Evolutionary conservation across 2,329 filamentous ascomycete genomes (phyloP).

Genomic region (Bipolaris zeicola): DNA sequence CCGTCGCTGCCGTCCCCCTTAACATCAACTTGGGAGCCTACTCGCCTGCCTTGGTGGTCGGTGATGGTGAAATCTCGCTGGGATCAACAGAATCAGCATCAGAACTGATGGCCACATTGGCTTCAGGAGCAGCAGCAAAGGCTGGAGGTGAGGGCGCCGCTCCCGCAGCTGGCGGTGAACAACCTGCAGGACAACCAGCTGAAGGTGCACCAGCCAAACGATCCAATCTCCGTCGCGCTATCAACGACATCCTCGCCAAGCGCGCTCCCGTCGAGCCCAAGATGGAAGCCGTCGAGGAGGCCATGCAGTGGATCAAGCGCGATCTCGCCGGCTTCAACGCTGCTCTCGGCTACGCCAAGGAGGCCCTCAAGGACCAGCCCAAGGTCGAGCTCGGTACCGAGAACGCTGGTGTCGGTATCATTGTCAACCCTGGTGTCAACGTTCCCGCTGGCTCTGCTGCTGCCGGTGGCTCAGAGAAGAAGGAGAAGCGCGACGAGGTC

Average conservation of each 20-base stretch:
- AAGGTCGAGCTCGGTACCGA: slow-evolving; percentile 58
- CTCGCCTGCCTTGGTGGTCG: slow-evolving; percentile 59
- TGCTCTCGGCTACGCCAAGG: slow-evolving; percentile 55
- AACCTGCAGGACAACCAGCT: slow-evolving; percentile 31
- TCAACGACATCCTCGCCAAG: slow-evolving; percentile 35
- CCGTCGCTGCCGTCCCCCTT: slow-evolving; percentile 52
- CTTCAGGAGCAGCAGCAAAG: slow-evolving; percentile 47
- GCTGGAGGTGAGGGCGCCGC: slow-evolving; percentile 25
- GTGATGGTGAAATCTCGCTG: slow-evolving; percentile 60
- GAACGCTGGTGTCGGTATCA: slow-evolving; percentile 50
- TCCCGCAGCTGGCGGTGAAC: slow-evolving; percentile 12
- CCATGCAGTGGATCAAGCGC: slow-evolving; percentile 52
- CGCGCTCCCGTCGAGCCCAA: slow-evolving; percentile 32
- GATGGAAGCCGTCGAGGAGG: slow-evolving; percentile 40
- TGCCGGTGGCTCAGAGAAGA: slow-evolving; percentile 32
- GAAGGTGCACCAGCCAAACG: slow-evolving; percentile 35
- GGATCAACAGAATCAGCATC: slow-evolving; percentile 51
- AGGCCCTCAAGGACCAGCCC: slow-evolving; percentile 54
- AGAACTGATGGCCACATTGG: slow-evolving; percentile 53
- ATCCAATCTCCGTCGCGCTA: slow-evolving; percentile 35
- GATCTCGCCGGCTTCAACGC: slow-evolving; percentile 57
- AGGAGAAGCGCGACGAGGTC: slow-evolving; percentile 37
- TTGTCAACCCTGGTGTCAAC: slow-evolving; percentile 48
- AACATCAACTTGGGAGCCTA: slow-evolving; percentile 61
- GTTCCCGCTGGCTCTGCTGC: slow-evolving; percentile 48